Evolutionary conservation across 306 rosid genomes (phyloP).

Genomic region (Trifolium fragiferum): DNA sequence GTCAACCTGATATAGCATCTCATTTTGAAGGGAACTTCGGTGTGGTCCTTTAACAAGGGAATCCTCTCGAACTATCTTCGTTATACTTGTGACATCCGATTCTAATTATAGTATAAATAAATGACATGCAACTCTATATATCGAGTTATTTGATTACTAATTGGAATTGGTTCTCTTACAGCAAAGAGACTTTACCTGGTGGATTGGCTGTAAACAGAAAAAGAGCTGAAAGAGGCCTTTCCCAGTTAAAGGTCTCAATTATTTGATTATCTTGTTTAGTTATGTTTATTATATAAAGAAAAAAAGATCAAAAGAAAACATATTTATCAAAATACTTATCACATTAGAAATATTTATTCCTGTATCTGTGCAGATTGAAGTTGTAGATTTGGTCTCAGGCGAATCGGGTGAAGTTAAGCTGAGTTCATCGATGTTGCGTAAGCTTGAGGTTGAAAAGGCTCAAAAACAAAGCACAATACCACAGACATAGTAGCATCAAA

Average conservation of each 20-base stretch:
- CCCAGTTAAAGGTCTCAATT: conserved; percentile 77
- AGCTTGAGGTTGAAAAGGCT: conserved; percentile 74
- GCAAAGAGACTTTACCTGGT: conserved; percentile 94
- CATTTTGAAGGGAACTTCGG: neutral
- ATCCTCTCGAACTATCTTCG: neutral
- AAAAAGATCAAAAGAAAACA: neutral
- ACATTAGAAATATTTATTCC: conserved; percentile 2
- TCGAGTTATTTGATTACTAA: conserved; percentile 34
- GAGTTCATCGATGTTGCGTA: conserved; percentile 77
- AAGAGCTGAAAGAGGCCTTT: conserved; percentile 77
- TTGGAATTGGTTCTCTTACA: conserved; percentile 48
- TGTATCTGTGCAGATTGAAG: conserved; percentile 82
- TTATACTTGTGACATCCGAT: conserved; percentile 23
- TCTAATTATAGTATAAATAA: conserved; percentile 3
- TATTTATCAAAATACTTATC: neutral
- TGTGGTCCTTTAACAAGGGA: neutral
- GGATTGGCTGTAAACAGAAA: conserved; percentile 87
- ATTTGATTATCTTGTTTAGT: conserved; percentile 12
- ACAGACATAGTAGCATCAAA: conserved; percentile 28
- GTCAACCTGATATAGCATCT: neutral
- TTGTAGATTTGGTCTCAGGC: conserved; percentile 76
- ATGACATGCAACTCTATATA: conserved; percentile 11
- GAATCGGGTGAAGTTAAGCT: conserved; percentile 70
- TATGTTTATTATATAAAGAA: conserved; percentile 3
- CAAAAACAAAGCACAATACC: conserved; percentile 41